Percentiles rank a stretch among this genome's conserved stretches.
Conservation (phyloP, 331 rosid species). For the Rosa hybrid region DNA sequence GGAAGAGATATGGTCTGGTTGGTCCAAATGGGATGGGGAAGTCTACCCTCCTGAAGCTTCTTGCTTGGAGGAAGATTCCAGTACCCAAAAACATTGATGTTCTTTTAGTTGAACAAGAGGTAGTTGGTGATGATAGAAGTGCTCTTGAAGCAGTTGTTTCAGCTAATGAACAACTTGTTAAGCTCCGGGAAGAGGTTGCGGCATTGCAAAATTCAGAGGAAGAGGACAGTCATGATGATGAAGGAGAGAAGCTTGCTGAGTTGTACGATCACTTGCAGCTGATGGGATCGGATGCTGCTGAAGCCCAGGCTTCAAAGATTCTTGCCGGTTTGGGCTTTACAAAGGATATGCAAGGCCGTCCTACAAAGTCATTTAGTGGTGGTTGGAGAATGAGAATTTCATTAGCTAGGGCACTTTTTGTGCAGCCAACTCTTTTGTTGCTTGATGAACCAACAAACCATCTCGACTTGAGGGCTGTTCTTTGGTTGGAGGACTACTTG, state of each 20-base stretch:
- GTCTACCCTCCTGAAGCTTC: slow-evolving; percentile 78
- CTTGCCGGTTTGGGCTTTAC: slow-evolving; percentile 92
- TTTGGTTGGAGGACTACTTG: slow-evolving; percentile 88
- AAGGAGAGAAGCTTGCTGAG: slow-evolving; percentile 75
- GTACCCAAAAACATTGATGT: slow-evolving; percentile 92
- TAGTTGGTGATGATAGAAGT: slow-evolving; percentile 76
- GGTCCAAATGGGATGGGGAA: slow-evolving; percentile 88
- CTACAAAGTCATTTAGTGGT: slow-evolving; percentile 88
- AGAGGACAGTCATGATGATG: slow-evolving; percentile 38
- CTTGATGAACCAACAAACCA: slow-evolving; percentile 94
- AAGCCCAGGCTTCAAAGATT: slow-evolving; percentile 86
- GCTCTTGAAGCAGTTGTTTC: slow-evolving; percentile 88
- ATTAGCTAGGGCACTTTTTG: slow-evolving; percentile 86
- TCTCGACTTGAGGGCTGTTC: slow-evolving; percentile 90
- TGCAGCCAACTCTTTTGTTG: slow-evolving; percentile 77
- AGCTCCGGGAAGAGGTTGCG: slow-evolving; percentile 66
- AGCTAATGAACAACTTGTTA: slow-evolving; percentile 78
- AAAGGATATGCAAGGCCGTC: slow-evolving; percentile 77
- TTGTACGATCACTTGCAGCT: slow-evolving; percentile 64
- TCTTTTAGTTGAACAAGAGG: slow-evolving; percentile 92
- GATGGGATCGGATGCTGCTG: slow-evolving; percentile 81
- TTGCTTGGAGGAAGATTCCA: slow-evolving; percentile 89
- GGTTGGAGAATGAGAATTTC: slow-evolving; percentile 97
- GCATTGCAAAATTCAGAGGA: slow-evolving; percentile 52
- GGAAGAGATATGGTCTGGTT: slow-evolving; percentile 73